Evolutionary conservation across 805 yeast genomes (phyloP).

Genomic region (Starmerella geochares): DNA sequence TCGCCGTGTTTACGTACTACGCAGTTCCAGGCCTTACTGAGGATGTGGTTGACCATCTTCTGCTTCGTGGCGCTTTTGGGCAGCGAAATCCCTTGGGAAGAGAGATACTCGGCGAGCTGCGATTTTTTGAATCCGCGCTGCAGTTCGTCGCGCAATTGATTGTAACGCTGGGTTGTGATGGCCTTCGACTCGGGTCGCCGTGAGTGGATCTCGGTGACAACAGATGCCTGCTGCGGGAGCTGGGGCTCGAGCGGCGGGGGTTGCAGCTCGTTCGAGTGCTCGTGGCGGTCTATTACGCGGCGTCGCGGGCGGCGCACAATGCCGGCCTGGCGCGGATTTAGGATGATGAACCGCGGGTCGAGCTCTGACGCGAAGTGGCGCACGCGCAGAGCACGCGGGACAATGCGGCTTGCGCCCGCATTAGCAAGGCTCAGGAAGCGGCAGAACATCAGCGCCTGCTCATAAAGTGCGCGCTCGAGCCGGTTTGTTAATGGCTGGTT

Average conservation of each 20-base stretch:
- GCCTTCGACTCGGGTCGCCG: slow-evolving; percentile 14
- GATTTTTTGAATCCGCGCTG: slow-evolving; percentile 25
- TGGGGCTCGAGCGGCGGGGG: slow-evolving; percentile 2
- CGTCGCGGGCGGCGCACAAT: slow-evolving; percentile 2
- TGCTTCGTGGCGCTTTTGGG: slow-evolving; percentile 15
- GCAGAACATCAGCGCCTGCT: neutral
- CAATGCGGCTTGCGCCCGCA: neutral
- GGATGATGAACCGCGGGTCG: slow-evolving; percentile 9
- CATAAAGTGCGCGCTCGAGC: neutral
- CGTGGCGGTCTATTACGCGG: neutral
- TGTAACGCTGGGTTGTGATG: slow-evolving; percentile 13
- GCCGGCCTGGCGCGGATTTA: slow-evolving; percentile 19
- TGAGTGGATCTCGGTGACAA: slow-evolving; percentile 15
- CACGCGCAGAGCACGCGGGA: neutral
- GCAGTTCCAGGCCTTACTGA: slow-evolving; percentile 34
- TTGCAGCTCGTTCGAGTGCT: neutral
- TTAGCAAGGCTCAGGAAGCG: neutral
- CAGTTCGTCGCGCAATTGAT: slow-evolving; percentile 25
- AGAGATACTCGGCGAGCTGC: slow-evolving; percentile 25
- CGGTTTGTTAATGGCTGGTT: neutral
- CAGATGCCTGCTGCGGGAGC: slow-evolving; percentile 5
- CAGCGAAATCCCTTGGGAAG: neutral
- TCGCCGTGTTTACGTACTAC: slow-evolving; percentile 26
- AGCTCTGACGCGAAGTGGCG: slow-evolving; percentile 2
- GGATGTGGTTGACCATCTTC: slow-evolving; percentile 28